These are phyloP conservation scores for Fomitopsis palustris DNA, from an alignment of 1,284 basidiomycete genomes.

Conservation along the genomic window DNA sequence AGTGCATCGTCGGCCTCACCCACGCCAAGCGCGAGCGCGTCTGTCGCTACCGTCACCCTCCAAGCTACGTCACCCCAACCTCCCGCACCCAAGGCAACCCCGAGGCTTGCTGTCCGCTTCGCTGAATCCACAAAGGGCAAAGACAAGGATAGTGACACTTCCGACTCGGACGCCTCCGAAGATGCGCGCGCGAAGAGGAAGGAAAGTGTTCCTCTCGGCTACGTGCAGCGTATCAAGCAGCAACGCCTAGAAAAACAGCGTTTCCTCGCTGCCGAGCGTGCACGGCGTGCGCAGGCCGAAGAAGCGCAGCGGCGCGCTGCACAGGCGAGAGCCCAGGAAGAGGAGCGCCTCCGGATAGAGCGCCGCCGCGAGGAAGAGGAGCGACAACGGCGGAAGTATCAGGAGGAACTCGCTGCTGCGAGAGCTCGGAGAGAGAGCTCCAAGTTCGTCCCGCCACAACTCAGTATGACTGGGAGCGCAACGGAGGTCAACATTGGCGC, in stretches of 20 bases:
- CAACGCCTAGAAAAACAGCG: conserved; percentile 67
- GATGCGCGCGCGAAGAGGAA: conserved; percentile 38
- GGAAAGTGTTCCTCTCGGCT: conserved; percentile 62
- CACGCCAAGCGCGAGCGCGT: background rate
- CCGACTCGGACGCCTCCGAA: conserved; percentile 4
- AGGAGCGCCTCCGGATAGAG: conserved; percentile 52
- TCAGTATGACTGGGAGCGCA: conserved; percentile 16
- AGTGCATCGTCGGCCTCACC: conserved; percentile 9
- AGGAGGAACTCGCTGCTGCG: conserved; percentile 59
- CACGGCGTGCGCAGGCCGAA: conserved; percentile 49
- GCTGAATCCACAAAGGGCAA: conserved; percentile 51
- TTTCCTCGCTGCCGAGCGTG: conserved; percentile 60
- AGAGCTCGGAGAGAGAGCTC: conserved; percentile 56
- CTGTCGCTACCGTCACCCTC: conserved; percentile 12
- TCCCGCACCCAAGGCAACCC: conserved; percentile 10
- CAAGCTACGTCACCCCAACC: conserved; percentile 9
- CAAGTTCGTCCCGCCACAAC: conserved; percentile 24
- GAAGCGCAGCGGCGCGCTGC: conserved; percentile 55
- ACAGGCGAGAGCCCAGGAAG: conserved; percentile 32
- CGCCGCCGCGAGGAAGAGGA: conserved; percentile 54
- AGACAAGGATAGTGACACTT: background rate
- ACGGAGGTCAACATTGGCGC: conserved; percentile 18
- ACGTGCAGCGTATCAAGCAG: conserved; percentile 65
- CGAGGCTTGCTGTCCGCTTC: conserved; percentile 67
- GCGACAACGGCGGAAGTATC: conserved; percentile 47